Evolutionary conservation across 2,329 filamentous ascomycete species (phyloP).

Genomic region (Alternaria sp.): DNA sequence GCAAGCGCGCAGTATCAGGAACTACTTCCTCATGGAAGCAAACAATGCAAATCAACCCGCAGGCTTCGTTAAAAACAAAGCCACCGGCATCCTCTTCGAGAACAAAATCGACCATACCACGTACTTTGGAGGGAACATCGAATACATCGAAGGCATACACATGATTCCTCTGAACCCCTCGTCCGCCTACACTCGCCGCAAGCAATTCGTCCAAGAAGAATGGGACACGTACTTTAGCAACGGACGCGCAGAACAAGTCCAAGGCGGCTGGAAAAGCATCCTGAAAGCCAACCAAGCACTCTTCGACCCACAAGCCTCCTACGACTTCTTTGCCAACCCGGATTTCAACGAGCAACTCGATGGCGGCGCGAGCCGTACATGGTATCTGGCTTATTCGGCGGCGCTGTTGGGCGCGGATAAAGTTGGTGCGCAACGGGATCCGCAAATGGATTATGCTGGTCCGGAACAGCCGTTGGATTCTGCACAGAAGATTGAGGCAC

Average conservation of each 20-base stretch:
- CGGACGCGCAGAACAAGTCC: slow-evolving; percentile 69
- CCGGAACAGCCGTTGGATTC: neutral
- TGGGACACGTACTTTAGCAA: slow-evolving; percentile 74
- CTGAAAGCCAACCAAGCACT: slow-evolving; percentile 84
- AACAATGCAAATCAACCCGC: slow-evolving; percentile 77
- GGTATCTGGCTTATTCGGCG: slow-evolving; percentile 51
- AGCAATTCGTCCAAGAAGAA: slow-evolving; percentile 76
- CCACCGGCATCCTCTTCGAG: slow-evolving; percentile 79
- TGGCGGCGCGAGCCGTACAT: slow-evolving; percentile 71
- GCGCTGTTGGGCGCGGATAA: slow-evolving; percentile 32
- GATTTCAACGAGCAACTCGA: slow-evolving; percentile 78
- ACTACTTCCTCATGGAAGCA: slow-evolving; percentile 83
- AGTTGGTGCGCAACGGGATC: neutral
- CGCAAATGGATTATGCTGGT: slow-evolving; percentile 6
- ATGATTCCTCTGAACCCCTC: slow-evolving; percentile 82
- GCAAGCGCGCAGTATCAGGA: slow-evolving; percentile 73
- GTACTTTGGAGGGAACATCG: slow-evolving; percentile 75
- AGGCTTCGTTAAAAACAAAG: slow-evolving; percentile 83
- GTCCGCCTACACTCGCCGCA: slow-evolving; percentile 73
- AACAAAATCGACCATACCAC: slow-evolving; percentile 94
- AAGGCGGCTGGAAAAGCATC: slow-evolving; percentile 85
- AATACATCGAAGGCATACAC: slow-evolving; percentile 80
- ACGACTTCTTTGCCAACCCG: slow-evolving; percentile 74
- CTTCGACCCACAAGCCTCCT: slow-evolving; percentile 74
- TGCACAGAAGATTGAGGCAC: neutral